Conservation (phyloP, 139 green algal genomes). For the Closterium sp. region DNA sequence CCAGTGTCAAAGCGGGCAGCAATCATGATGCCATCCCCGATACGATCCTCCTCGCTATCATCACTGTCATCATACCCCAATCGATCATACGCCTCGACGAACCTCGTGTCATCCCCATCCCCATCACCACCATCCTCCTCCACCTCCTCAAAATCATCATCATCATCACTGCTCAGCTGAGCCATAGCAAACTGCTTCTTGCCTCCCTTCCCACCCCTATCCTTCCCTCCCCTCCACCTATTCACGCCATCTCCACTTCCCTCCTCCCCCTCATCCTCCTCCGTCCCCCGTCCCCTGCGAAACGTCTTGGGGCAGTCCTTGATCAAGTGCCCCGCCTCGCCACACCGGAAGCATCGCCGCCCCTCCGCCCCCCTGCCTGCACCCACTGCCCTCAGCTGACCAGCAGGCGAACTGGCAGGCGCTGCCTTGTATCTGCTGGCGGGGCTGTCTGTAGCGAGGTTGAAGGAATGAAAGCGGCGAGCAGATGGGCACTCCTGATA, state of each 20-base stretch:
- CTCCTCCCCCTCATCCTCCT: neutral
- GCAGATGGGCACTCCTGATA: neutral
- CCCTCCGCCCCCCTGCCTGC: neutral
- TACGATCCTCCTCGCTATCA: neutral
- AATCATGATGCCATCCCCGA: neutral
- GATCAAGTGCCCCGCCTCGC: neutral
- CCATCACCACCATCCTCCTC: no score
- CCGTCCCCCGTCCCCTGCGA: neutral
- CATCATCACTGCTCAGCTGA: neutral
- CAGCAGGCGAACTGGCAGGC: neutral
- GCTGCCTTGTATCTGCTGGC: neutral
- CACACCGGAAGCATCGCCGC: neutral
- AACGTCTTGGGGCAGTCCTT: neutral
- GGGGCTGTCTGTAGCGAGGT: neutral
- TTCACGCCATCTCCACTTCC: neutral
- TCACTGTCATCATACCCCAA: neutral
- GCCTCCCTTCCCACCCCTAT: no score
- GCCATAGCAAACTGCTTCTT: neutral
- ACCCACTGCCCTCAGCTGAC: neutral
- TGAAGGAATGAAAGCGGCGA: neutral
- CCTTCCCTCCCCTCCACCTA: neutral
- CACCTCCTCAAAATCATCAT: no score
- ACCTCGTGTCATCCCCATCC: no score
- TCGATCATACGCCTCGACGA: no score
- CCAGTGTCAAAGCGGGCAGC: neutral